phyloP scores from a whole-genome alignment of 2,329 filamentous ascomycete species.

The Hirsutella rhossiliensis region DNA sequence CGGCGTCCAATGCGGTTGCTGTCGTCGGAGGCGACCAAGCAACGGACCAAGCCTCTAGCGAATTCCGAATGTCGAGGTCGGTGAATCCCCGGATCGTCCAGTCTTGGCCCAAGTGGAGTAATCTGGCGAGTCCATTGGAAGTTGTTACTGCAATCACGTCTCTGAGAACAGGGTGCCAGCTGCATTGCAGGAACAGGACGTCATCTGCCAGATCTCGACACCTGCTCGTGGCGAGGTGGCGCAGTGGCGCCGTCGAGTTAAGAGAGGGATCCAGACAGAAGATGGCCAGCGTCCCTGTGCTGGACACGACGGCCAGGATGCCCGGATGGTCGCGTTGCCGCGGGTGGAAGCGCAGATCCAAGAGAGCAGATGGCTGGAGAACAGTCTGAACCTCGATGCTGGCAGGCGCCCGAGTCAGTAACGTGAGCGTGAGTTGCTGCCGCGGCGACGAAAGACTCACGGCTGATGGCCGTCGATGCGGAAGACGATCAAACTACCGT shows the following conservation, averaged over 20 bases:
- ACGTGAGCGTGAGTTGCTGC: not conserved
- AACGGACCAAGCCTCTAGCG: slow-evolving; percentile 64
- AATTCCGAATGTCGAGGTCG: slow-evolving; percentile 33
- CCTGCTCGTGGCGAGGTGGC: slow-evolving; percentile 30
- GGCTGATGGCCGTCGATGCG: slow-evolving; percentile 36
- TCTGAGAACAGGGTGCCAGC: slow-evolving; percentile 51
- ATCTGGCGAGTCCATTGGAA: slow-evolving; percentile 50
- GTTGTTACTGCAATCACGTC: slow-evolving; percentile 57
- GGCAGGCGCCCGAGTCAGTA: not conserved
- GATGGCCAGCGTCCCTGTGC: slow-evolving; percentile 57
- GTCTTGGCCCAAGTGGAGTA: slow-evolving; percentile 35
- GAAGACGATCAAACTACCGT: slow-evolving; percentile 63
- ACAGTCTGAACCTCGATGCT: slow-evolving; percentile 38
- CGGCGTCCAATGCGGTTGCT: slow-evolving; percentile 10
- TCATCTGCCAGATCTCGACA: slow-evolving; percentile 39
- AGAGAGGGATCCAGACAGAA: slow-evolving; percentile 38
- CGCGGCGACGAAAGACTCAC: slow-evolving; percentile 33
- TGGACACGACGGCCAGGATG: slow-evolving; percentile 64
- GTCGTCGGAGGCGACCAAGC: slow-evolving; percentile 35
- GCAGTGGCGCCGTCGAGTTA: slow-evolving; percentile 19
- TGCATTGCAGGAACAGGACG: slow-evolving; percentile 58
- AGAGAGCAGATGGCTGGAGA: slow-evolving; percentile 57
- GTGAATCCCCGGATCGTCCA: slow-evolving; percentile 23
- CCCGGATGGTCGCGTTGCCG: slow-evolving; percentile 21
- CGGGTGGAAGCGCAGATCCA: slow-evolving; percentile 75